Evolutionary conservation across 2,329 filamentous ascomycete genomes (phyloP).

Genomic region (Phialemonium atrogriseum): DNA sequence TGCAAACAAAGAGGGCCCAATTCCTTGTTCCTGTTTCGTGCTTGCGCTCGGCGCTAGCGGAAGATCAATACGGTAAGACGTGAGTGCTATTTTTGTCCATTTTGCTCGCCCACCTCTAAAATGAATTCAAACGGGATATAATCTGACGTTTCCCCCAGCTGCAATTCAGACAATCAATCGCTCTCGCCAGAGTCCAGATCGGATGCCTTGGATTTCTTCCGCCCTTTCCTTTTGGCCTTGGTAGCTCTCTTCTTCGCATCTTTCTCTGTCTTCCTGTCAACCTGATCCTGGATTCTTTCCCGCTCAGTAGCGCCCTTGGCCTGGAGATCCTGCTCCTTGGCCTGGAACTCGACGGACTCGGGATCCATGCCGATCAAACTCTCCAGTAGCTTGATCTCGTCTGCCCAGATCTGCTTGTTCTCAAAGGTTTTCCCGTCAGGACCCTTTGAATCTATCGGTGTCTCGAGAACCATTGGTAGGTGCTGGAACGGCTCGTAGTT

Average conservation of each 20-base stretch:
- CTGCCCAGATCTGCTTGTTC: conserved; percentile 79
- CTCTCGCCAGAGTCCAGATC: conserved; percentile 1
- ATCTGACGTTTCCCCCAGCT: background rate
- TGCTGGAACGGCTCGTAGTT: conserved; percentile 70
- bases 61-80: too few relatives aligned
- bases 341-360: conserved; percentile 63
- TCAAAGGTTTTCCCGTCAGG: conserved; percentile 60
- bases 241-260: conserved; percentile 36
- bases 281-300: conserved; percentile 67
- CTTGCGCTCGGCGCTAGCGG: too few relatives aligned
- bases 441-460: conserved; percentile 72
- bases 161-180: background rate
- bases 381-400: conserved; percentile 92
- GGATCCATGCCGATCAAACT: conserved; percentile 76
- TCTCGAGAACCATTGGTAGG: conserved; percentile 89
- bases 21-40: too few relatives aligned
- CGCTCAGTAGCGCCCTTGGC: conserved; percentile 63
- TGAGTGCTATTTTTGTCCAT: too few relatives aligned
- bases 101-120: too few relatives aligned
- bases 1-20: too few relatives aligned
- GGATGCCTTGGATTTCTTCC: conserved; percentile 3
- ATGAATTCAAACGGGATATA: too few relatives aligned
- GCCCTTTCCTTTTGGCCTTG: conserved; percentile 14
- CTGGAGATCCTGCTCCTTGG: conserved; percentile 56
- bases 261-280: conserved; percentile 63